These are phyloP conservation scores for Pseudisothecium myosuroides DNA, from an alignment of 225 moss, liverwort and hornwort species.

Conservation along the genomic window DNA sequence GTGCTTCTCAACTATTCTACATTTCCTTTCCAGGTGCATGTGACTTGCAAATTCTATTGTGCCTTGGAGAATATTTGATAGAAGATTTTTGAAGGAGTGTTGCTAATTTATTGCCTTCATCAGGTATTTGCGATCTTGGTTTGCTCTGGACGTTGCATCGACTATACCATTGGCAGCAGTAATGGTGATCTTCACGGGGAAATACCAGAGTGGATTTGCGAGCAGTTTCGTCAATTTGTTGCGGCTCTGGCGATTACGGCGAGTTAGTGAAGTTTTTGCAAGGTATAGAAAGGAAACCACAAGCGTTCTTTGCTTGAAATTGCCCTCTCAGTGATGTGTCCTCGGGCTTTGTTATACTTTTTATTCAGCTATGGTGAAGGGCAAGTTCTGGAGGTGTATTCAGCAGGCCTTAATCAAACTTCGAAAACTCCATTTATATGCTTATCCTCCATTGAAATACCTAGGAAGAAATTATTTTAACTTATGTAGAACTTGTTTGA, in stretches of 20 bases:
- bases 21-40: background rate
- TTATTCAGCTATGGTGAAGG: background rate
- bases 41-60: background rate
- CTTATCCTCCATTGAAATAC: background rate
- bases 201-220: conserved; percentile 54
- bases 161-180: conserved; percentile 60
- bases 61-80: background rate
- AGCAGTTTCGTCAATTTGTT: conserved; percentile 61
- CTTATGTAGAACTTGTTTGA: background rate
- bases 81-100: background rate
- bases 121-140: conserved; percentile 87
- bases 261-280: conserved; percentile 78
- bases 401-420: background rate
- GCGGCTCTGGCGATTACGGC: conserved; percentile 88
- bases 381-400: background rate
- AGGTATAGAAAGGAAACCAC: conserved; percentile 20
- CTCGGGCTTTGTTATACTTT: background rate
- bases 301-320: background rate
- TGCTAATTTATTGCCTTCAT: background rate
- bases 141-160: conserved; percentile 71
- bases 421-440: background rate
- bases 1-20: background rate
- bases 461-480: background rate
- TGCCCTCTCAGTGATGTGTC: background rate
- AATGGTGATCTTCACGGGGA: conserved; percentile 54